A percentile compares a stretch with the other conserved stretches of the same genome.
Conservation (phyloP, 1,139 yeast genomes). For the Yamadazyma buinensis region DNA sequence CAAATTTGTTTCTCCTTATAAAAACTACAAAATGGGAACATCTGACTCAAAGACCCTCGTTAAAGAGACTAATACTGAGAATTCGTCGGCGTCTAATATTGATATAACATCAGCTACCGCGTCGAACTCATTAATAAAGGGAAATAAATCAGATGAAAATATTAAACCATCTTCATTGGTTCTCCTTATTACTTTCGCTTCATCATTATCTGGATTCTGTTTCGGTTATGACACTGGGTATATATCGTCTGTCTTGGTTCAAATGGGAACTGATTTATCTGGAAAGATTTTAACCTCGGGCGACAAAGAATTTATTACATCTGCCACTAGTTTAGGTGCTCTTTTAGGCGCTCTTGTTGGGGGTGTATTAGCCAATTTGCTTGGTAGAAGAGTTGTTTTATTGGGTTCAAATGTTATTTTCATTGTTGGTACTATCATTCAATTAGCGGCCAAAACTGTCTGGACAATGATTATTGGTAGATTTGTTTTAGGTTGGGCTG, state of each 20-base stretch:
- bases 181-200: slow-evolving; percentile 65
- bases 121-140: slow-evolving; percentile 8
- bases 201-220: slow-evolving; percentile 92
- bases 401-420: slow-evolving; percentile 78
- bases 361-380: slow-evolving; percentile 72
- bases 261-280: slow-evolving; percentile 71
- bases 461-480: slow-evolving; percentile 94
- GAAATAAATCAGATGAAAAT: slow-evolving; percentile 1
- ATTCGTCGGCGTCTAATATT: too few relatives aligned
- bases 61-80: too few relatives aligned
- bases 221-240: slow-evolving; percentile 97
- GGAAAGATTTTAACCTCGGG: slow-evolving; percentile 56
- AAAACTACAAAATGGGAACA: too few relatives aligned
- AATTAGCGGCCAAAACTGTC: slow-evolving; percentile 71
- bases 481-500: slow-evolving; percentile 92
- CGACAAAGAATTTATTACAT: slow-evolving; percentile 82
- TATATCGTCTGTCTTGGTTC: slow-evolving; percentile 86
- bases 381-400: slow-evolving; percentile 80
- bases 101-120: slow-evolving; percentile 8
- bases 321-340: slow-evolving; percentile 96
- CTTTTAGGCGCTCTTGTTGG: slow-evolving; percentile 72
- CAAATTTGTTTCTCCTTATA: too few relatives aligned
- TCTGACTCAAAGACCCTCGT: too few relatives aligned
- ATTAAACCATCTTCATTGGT: slow-evolving; percentile 58
- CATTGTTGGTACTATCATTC: slow-evolving; percentile 77